Evolutionary conservation across 495 filamentous ascomycete genomes (phyloP).

Genomic region (Parathielavia appendiculata): DNA sequence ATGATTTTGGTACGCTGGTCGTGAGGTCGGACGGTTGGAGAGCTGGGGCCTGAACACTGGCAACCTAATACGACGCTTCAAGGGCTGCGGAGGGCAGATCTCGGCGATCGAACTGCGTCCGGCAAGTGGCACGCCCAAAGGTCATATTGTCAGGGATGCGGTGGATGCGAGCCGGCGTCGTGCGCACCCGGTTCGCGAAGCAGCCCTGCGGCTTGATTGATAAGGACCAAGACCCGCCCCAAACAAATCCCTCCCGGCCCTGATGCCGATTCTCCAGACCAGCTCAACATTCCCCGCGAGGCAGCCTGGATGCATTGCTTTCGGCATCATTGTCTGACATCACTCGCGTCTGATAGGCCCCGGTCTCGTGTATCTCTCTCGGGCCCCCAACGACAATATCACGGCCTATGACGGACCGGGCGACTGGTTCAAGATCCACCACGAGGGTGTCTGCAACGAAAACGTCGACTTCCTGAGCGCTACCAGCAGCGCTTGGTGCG

Average conservation of each 20-base stretch:
- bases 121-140: slow-evolving; percentile 62
- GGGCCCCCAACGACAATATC: neutral
- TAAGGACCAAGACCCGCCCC: too few species aligned
- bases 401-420: neutral
- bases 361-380: neutral
- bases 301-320: too few species aligned
- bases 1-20: too few species aligned
- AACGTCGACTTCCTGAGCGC: neutral
- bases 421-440: slow-evolving; percentile 1
- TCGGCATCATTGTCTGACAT: too few species aligned
- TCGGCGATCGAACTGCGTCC: slow-evolving; percentile 82
- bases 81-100: slow-evolving; percentile 75
- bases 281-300: too few species aligned
- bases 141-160: too few species aligned
- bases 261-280: too few species aligned
- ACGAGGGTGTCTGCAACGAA: neutral
- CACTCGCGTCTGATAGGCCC: too few species aligned
- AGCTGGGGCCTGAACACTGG: slow-evolving; percentile 92
- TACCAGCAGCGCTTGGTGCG: neutral
- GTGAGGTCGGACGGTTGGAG: neutral
- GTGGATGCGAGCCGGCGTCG: too few species aligned
- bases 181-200: too few species aligned
- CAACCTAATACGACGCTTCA: slow-evolving; percentile 65
- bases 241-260: too few species aligned
- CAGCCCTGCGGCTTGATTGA: too few species aligned